Evolutionary conservation across 139 green algal species (phyloP).

Genomic region (Chlorella sp.): DNA sequence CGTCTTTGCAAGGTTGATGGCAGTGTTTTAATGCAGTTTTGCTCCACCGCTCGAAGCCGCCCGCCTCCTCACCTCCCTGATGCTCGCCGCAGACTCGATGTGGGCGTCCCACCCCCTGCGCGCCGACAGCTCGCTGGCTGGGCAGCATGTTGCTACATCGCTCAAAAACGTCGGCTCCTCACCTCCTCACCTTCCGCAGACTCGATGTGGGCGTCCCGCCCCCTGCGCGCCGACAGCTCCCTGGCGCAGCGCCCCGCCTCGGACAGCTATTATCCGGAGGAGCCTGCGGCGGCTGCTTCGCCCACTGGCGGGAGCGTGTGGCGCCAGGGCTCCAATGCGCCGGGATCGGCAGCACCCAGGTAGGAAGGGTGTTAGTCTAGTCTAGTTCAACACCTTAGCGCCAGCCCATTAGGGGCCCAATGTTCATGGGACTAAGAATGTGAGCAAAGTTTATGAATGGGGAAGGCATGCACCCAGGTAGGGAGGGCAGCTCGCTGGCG

Average conservation of each 20-base stretch:
- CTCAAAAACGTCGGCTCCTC: too few relatives aligned
- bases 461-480: too few relatives aligned
- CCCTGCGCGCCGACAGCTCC: constrained; percentile 12
- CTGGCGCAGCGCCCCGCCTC: neutral
- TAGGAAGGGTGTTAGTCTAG: neutral
- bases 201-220: constrained; percentile 17
- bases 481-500: too few relatives aligned
- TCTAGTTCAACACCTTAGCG: too few relatives aligned
- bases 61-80: too few relatives aligned
- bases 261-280: neutral
- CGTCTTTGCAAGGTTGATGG: neutral
- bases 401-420: too few relatives aligned
- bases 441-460: too few relatives aligned
- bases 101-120: constrained; percentile 11
- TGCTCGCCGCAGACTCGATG: neutral
- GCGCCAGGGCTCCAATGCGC: neutral
- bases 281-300: neutral
- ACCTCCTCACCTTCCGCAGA: neutral
- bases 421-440: too few relatives aligned
- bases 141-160: too few relatives aligned
- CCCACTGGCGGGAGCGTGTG: neutral
- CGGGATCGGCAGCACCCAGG: neutral
- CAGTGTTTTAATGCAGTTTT: neutral
- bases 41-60: too few relatives aligned
- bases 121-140: too few relatives aligned